Conservation (phyloP, 495 filamentous ascomycete genomes). For the Amorphotheca resinae region DNA sequence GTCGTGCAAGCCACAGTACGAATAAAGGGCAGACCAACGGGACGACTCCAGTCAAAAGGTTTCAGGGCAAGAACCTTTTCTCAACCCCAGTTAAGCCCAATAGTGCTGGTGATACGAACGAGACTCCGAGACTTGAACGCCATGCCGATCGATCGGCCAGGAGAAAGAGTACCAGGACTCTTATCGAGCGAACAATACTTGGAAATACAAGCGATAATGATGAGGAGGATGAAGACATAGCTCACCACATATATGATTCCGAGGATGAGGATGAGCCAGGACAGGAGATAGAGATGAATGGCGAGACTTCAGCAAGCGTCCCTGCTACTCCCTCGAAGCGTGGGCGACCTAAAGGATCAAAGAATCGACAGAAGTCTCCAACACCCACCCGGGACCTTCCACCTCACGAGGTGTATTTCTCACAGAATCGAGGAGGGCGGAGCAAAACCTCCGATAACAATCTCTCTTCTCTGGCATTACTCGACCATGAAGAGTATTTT, state of each 20-base stretch:
- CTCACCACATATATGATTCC: slow-evolving; percentile 52
- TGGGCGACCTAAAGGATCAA: slow-evolving; percentile 46
- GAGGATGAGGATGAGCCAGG: slow-evolving; percentile 29
- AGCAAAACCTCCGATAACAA: slow-evolving; percentile 80
- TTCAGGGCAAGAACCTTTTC: slow-evolving; percentile 12
- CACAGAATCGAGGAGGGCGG: slow-evolving; percentile 71
- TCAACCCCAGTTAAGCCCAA: slow-evolving; percentile 15
- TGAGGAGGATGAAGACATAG: slow-evolving; percentile 61
- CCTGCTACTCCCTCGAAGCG: slow-evolving; percentile 32
- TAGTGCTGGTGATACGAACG: not conserved
- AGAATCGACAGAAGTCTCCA: slow-evolving; percentile 18
- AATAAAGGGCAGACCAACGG: not conserved
- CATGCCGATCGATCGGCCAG: slow-evolving; percentile 75
- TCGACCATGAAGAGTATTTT: slow-evolving; percentile 89
- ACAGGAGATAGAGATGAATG: slow-evolving; percentile 29
- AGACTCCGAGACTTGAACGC: slow-evolving; percentile 43
- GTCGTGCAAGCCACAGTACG: not conserved
- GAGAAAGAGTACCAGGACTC: slow-evolving; percentile 65
- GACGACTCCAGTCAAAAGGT: slow-evolving; percentile 5
- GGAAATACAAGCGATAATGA: slow-evolving; percentile 61
- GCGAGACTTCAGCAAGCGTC: not conserved
- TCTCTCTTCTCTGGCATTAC: slow-evolving; percentile 57
- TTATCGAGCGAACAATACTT: slow-evolving; percentile 51
- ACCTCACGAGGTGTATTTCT: slow-evolving; percentile 85
- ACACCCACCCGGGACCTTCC: slow-evolving; percentile 62